Base-by-base conservation (phyloP, 768 basidiomycete genomes). In the Phallus indusiatus region DNA sequence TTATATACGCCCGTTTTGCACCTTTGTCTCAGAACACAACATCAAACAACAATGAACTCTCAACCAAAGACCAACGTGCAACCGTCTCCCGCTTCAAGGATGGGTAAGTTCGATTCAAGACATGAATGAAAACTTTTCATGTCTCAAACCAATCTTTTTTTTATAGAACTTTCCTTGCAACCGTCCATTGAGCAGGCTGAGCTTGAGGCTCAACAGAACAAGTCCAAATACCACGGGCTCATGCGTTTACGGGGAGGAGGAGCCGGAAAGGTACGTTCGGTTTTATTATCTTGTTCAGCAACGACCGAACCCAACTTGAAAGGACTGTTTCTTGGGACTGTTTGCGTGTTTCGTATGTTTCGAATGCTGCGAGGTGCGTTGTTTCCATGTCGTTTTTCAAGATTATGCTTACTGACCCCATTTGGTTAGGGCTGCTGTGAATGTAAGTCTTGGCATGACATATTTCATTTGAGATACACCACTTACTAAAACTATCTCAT, bases 281-380 rank as follows among this genome's bases (percentile, higher is more conserved):
- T n/a, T n/a, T n/a, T n/a, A 28, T 28, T 28, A 28, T 28, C 28
- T 28, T 28, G 4, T 28, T 7, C 28, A 28, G n/a, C n/a, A n/a
- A n/a, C n/a, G 2, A 28, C 28, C 28, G 28, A 28, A 28, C 7
- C 51, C 16, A 3, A 24, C 34, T 55, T 16, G 17, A 12, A n/a
- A 57, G 56, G 56, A 57, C 22, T 57, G 56, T 17, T 33, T 57
- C 47, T 37, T 57, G 11, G 42, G 37, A 10, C 24, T 34, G n/a
- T 24, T 57, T 18, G 56, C 35, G 56, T 57, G 56, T 34, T 57
- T 57, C 56, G 20, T 57, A 20, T 57, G 56, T 46, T 57, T 57
- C 18, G 56, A 57, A 36, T 57, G 56, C 35, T 57, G 56, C 56
- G 50, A 57, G 56, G 56, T 57, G 28, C 28, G 28, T 2, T 28